Conservation (phyloP, 495 filamentous ascomycete genomes). For the Neurospora sp. region DNA sequence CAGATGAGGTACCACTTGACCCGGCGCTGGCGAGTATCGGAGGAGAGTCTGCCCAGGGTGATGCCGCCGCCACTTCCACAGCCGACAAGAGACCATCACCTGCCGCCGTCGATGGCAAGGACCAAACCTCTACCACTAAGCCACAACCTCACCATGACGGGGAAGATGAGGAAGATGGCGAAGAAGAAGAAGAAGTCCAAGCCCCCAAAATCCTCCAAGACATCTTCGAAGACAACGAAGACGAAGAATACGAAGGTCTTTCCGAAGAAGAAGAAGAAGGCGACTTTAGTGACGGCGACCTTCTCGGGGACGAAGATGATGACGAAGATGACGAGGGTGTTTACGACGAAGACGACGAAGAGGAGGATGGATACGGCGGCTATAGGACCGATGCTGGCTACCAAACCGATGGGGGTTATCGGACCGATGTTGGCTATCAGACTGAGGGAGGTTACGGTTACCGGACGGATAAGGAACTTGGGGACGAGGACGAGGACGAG, state of each 20-base stretch:
- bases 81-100: background rate
- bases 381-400: background rate
- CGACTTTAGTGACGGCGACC: conserved; percentile 9
- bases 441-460: conserved; percentile 1
- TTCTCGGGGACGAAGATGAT: conserved; percentile 4
- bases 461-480: conserved; percentile 5
- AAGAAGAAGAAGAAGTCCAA: background rate
- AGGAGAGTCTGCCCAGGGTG: conserved; percentile 9
- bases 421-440: background rate
- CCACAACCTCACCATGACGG: background rate
- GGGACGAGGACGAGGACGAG: conserved; percentile 9
- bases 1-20: background rate
- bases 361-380: background rate
- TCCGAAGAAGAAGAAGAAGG: conserved; percentile 2
- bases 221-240: conserved; percentile 13
- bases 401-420: background rate
- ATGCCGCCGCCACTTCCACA: background rate
- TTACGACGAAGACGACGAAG: conserved; percentile 6
- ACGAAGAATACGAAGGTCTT: conserved; percentile 2
- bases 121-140: background rate
- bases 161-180: conserved; percentile 1
- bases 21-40: background rate
- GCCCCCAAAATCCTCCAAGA: conserved; percentile 1
- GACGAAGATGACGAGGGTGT: conserved; percentile 13
- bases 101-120: background rate